A percentile compares a stretch with the other conserved stretches of the same genome.
phyloP scores from a whole-genome alignment of 2,329 filamentous ascomycete species.

The Cladophialophora immunda region DNA sequence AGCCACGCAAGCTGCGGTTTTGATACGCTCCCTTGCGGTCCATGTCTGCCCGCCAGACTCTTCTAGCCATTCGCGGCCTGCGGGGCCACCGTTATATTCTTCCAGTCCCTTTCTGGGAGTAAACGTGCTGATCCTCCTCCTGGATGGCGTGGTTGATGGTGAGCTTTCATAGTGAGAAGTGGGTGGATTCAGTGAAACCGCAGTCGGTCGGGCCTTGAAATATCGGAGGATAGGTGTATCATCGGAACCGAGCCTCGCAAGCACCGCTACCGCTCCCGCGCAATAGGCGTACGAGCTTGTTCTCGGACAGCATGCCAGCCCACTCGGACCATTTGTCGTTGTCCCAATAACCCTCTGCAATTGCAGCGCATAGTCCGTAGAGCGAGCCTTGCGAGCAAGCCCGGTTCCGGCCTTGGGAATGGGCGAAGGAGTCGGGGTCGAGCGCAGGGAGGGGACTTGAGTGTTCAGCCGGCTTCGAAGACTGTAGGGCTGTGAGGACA shows the following conservation, averaged over 20 bases:
- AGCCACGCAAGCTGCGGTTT: constrained; percentile 89
- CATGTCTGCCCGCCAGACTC: constrained; percentile 72
- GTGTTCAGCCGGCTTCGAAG: constrained; percentile 39
- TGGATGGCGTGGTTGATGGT: constrained; percentile 64
- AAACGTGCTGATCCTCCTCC: constrained; percentile 65
- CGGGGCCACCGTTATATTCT: constrained; percentile 52
- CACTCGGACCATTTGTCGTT: constrained; percentile 82
- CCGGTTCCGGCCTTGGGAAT: constrained; percentile 26
- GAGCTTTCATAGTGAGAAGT: constrained; percentile 63
- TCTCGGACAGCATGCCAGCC: constrained; percentile 81
- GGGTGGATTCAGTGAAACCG: constrained; percentile 72
- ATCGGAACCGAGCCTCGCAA: constrained; percentile 79
- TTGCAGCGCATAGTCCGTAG: constrained; percentile 33
- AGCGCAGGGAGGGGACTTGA: constrained; percentile 32
- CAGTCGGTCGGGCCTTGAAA: constrained; percentile 81
- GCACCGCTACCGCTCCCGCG: constrained; percentile 90
- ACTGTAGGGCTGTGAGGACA: constrained; percentile 39
- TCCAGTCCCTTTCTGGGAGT: constrained; percentile 60
- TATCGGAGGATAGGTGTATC: constrained; percentile 77
- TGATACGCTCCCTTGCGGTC: constrained; percentile 91
- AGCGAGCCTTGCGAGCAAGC: constrained; percentile 29
- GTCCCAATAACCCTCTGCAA: constrained; percentile 74
- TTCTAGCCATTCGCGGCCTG: constrained; percentile 65
- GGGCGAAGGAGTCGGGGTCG: constrained; percentile 32
- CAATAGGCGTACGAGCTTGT: constrained; percentile 83